phyloP scores from a whole-genome alignment of 164 flowering plant genomes.

The Pachysandra terminalis region DNA sequence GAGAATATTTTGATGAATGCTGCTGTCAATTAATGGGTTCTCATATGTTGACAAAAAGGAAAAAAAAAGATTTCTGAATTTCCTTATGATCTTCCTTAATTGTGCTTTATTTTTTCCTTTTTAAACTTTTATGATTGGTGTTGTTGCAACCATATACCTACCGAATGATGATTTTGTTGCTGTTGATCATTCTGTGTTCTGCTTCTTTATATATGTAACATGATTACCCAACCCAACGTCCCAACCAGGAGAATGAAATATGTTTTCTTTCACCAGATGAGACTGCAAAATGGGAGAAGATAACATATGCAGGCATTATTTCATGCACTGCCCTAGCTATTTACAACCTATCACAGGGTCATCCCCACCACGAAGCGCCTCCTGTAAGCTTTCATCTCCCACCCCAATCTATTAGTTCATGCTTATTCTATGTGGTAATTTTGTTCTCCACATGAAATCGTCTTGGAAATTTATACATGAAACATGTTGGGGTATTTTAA shows the following conservation, averaged over 20 bases:
- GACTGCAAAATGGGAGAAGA: conserved; percentile 75
- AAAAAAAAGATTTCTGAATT: too few relatives aligned
- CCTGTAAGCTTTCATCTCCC: conserved; percentile 38
- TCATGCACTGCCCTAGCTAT: conserved; percentile 43
- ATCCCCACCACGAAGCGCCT: conserved; percentile 58
- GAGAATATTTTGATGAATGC: neutral
- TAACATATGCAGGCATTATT: conserved; percentile 48
- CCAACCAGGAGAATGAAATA: neutral
- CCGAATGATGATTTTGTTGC: neutral
- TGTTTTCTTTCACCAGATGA: conserved; percentile 31
- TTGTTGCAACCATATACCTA: neutral
- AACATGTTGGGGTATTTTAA: too few relatives aligned
- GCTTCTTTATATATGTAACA: neutral
- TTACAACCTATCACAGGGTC: conserved; percentile 52
- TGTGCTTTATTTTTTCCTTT: neutral
- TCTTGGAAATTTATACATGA: too few relatives aligned
- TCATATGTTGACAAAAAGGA: neutral
- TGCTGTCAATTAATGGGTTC: neutral
- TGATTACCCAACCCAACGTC: neutral
- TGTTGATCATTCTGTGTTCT: neutral
- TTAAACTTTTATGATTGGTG: too few relatives aligned
- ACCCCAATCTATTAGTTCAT: neutral
- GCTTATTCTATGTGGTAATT: neutral
- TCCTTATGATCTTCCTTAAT: neutral
- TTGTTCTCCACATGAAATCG: neutral